A percentile compares a stretch with the other conserved stretches of the same genome.
phyloP scores from a whole-genome alignment of 176 grass and related monocot species.

The Oryza officinalis region DNA sequence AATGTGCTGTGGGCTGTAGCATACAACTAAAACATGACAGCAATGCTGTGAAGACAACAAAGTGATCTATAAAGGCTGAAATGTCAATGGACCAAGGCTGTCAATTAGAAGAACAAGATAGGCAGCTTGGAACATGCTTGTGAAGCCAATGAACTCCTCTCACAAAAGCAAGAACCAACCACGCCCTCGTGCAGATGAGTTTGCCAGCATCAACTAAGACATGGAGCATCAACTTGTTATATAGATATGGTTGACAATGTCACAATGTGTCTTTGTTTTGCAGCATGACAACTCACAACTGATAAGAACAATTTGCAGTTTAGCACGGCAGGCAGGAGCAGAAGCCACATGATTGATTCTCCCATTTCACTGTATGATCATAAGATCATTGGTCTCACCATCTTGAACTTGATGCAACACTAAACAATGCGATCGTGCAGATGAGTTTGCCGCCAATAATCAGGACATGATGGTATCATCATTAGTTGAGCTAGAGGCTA shows the following conservation, averaged over 20 bases:
- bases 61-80: neutral
- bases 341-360: neutral
- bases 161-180: neutral
- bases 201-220: neutral
- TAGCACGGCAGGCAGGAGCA: neutral
- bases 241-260: neutral
- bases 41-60: neutral
- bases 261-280: neutral
- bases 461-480: slow-evolving; percentile 2
- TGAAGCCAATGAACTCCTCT: neutral
- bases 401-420: neutral
- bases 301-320: neutral
- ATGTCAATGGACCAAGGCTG: neutral
- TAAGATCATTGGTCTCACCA: neutral
- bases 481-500: neutral
- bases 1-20: neutral
- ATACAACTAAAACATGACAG: neutral
- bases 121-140: neutral
- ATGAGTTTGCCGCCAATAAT: slow-evolving; percentile 19
- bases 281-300: neutral
- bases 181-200: slow-evolving; percentile 6
- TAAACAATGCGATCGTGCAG: slow-evolving; percentile 3
- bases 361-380: neutral
- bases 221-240: neutral
- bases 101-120: neutral